phyloP scores from a whole-genome alignment of 768 basidiomycete genomes.

The Tylopilus plumbeoviolaceoides region DNA sequence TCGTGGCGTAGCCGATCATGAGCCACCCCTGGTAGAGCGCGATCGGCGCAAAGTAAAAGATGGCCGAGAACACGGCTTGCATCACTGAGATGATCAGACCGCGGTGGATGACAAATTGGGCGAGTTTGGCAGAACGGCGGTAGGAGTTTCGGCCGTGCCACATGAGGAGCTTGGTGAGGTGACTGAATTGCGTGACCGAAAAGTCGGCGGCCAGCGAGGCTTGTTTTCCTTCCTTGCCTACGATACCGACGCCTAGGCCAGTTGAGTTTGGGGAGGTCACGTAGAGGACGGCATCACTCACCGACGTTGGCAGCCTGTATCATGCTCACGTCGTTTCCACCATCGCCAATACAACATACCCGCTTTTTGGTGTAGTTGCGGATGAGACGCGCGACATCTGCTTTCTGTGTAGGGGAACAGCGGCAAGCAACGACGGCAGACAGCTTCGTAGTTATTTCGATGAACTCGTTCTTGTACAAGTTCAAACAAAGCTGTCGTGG shows the following conservation, averaged over 20 bases:
- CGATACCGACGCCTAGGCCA: conserved; percentile 85
- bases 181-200: conserved; percentile 94
- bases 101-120: conserved; percentile 97
- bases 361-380: conserved; percentile 88
- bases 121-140: conserved; percentile 94
- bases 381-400: conserved; percentile 93
- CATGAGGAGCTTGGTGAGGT: conserved; percentile 90
- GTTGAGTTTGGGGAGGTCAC: background rate
- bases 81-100: conserved; percentile 96
- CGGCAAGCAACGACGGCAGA: conserved; percentile 97
- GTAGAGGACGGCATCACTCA: conserved; percentile 34
- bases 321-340: conserved; percentile 99
- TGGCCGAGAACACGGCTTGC: conserved; percentile 94
- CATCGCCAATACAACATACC: conserved; percentile 98
- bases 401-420: conserved; percentile 98
- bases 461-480: conserved; percentile 89
- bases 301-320: conserved; percentile 99
- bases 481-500: conserved; percentile 75
- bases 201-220: conserved; percentile 99
- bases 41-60: conserved; percentile 93
- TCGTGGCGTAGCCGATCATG: conserved; percentile 93
- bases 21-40: conserved; percentile 98
- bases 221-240: conserved; percentile 98
- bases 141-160: conserved; percentile 99
- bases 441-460: conserved; percentile 92